phyloP scores from a whole-genome alignment of 2,329 filamentous ascomycete species.

The Pseudomassariella vexata region DNA sequence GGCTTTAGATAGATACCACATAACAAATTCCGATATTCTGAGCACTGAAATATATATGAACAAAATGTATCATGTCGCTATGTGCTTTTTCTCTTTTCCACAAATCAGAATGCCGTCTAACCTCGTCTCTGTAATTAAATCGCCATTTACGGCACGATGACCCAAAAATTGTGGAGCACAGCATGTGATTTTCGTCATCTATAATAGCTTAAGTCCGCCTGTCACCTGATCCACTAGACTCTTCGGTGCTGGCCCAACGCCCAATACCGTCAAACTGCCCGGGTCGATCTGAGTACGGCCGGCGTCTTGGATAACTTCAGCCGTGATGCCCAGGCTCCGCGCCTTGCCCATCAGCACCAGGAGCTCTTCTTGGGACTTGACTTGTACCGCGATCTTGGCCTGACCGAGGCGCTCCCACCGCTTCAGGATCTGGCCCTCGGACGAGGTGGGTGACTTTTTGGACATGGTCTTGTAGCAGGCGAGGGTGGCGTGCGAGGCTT shows the following conservation, averaged over 20 bases:
- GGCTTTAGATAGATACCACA: too few relatives aligned
- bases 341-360: constrained; percentile 70
- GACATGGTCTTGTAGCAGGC: constrained; percentile 89
- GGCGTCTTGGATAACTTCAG: constrained; percentile 90
- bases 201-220: constrained; percentile 25
- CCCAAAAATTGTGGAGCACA: too few relatives aligned
- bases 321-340: constrained; percentile 75
- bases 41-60: too few relatives aligned
- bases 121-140: too few relatives aligned
- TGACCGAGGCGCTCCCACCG: constrained; percentile 86
- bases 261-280: constrained; percentile 87
- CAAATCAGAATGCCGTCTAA: too few relatives aligned
- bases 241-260: constrained; percentile 75
- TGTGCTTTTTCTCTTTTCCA: too few relatives aligned
- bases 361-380: constrained; percentile 80
- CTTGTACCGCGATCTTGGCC: constrained; percentile 88
- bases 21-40: too few relatives aligned
- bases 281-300: constrained; percentile 94
- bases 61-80: too few relatives aligned
- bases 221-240: constrained; percentile 75
- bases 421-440: constrained; percentile 59
- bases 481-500: constrained; percentile 92
- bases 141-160: too few relatives aligned
- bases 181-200: too few relatives aligned
- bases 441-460: constrained; percentile 41